These are phyloP conservation scores for Salicornia ramosissima DNA, from an alignment of 148 eudicot genomes.

Conservation along the genomic window DNA sequence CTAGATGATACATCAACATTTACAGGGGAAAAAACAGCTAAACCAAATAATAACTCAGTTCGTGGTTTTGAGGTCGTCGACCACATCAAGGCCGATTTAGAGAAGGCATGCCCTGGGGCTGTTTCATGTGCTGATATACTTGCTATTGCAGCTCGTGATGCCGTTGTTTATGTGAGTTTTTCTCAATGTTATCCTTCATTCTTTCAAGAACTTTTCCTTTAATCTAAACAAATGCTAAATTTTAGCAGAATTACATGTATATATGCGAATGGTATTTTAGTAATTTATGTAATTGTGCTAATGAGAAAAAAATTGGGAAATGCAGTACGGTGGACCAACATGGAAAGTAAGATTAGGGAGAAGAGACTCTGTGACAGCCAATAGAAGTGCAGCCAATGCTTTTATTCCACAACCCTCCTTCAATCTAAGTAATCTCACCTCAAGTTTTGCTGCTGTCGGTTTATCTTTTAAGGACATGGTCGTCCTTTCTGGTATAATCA, in stretches of 20 bases:
- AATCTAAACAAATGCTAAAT: too few relatives aligned
- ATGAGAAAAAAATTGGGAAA: neutral
- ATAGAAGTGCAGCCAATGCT: conserved; percentile 31
- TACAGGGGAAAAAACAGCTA: conserved; percentile 40
- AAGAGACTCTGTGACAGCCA: conserved; percentile 47
- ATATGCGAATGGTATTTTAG: too few relatives aligned
- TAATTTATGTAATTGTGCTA: neutral
- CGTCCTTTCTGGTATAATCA: conserved; percentile 46
- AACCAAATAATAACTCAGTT: conserved; percentile 34
- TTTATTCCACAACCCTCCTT: conserved; percentile 27
- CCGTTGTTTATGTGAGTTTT: conserved; percentile 32
- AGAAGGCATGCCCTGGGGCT: conserved; percentile 41
- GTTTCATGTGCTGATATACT: conserved; percentile 60
- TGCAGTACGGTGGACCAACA: conserved; percentile 47
- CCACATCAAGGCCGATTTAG: conserved; percentile 39
- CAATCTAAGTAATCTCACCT: conserved; percentile 18
- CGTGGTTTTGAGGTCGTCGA: conserved; percentile 54
- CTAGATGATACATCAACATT: conserved; percentile 36
- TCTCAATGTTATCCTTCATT: too few relatives aligned
- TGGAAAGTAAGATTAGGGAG: conserved; percentile 49
- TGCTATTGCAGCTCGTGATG: conserved; percentile 49
- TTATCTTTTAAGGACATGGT: conserved; percentile 44
- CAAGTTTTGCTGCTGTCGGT: conserved; percentile 21
- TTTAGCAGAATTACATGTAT: too few relatives aligned
- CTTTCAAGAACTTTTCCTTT: too few relatives aligned